phyloP scores from a whole-genome alignment of 441 rosid species.

The Heliophila coronopifolia region DNA sequence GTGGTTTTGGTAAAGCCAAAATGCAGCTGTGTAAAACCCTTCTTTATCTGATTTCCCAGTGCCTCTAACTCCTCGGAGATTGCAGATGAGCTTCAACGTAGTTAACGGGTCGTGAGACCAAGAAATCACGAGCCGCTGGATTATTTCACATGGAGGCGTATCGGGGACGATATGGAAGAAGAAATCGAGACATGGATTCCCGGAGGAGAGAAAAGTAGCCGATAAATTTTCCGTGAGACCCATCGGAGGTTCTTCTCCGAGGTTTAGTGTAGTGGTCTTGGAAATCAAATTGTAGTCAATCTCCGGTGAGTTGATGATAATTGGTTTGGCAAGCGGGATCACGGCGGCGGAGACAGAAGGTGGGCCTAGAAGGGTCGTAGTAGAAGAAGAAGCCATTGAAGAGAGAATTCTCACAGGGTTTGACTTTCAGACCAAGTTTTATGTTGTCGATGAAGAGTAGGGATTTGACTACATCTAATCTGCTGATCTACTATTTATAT shows the following conservation, averaged over 20 bases:
- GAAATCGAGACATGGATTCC: constrained; percentile 44
- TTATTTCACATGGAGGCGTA: constrained; percentile 23
- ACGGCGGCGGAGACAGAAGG: constrained; percentile 19
- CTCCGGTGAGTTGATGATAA: neutral
- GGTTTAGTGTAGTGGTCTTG: constrained; percentile 16
- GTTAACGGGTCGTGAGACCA: constrained; percentile 39
- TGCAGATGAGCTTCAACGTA: constrained; percentile 34
- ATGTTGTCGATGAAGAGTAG: too few species aligned
- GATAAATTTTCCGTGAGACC: constrained; percentile 34
- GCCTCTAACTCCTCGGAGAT: constrained; percentile 41
- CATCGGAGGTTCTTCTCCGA: constrained; percentile 19
- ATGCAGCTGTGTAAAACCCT: constrained; percentile 33
- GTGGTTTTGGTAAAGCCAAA: constrained; percentile 34
- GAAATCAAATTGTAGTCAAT: neutral
- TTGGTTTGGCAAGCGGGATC: neutral
- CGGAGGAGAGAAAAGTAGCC: constrained; percentile 30
- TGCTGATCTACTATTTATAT: too few species aligned
- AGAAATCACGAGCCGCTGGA: constrained; percentile 21
- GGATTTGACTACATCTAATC: too few species aligned
- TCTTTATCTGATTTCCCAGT: constrained; percentile 41
- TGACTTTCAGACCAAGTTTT: too few species aligned
- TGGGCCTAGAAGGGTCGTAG: constrained; percentile 20
- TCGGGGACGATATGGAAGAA: constrained; percentile 38
- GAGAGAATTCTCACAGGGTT: too few species aligned
- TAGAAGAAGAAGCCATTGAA: constrained; percentile 26